Base-by-base conservation (phyloP, 129 eudicot species). In the Sambucus nigra region DNA sequence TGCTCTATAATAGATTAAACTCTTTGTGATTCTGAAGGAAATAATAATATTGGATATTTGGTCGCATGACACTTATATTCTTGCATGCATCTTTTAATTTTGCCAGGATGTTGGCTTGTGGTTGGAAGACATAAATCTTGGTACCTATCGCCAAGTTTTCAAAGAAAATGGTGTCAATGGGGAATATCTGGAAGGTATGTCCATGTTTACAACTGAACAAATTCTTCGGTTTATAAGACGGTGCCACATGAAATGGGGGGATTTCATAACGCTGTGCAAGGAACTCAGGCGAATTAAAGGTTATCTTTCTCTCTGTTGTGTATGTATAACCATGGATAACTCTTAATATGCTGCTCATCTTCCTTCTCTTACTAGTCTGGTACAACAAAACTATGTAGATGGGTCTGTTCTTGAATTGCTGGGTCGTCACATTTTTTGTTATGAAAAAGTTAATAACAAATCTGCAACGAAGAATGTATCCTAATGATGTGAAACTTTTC, bases 241-340 rank as follows among this genome's bases (percentile, higher is more conserved):
- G 70, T 91, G 95, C 73, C 99, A 91, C 91, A 91, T 91, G 99
- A 85, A 91, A 68, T 91, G 99, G 99, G 99, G 99, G 12, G 99
- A 91, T 69, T 91, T 91, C 59, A 91, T 91, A 29, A 91, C 95
- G 4, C 86, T 91, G 15, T 91, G 99, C 95, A 91, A 91, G 79
- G 99, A 91, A 82, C 82, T 91, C 27, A 67, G 99, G 72, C 79
- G 99, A 75, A 86, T 91, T 58, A 91, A 91, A 91, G 99, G 99
- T 91, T 57, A 32, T 17, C n/a, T 45, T 32, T 54, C 48, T 66
- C 72, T 52, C 49, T 47, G n/a, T n/a, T n/a, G n/a, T n/a, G n/a
- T n/a, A n/a, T n/a, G n/a, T n/a, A n/a, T n/a, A n/a, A n/a, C n/a
- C n/a, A n/a, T n/a, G n/a, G n/a, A n/a, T n/a, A n/a, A n/a, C n/a